Conservation (phyloP, 2,329 filamentous ascomycete genomes). For the Zymoseptoria passerinii region DNA sequence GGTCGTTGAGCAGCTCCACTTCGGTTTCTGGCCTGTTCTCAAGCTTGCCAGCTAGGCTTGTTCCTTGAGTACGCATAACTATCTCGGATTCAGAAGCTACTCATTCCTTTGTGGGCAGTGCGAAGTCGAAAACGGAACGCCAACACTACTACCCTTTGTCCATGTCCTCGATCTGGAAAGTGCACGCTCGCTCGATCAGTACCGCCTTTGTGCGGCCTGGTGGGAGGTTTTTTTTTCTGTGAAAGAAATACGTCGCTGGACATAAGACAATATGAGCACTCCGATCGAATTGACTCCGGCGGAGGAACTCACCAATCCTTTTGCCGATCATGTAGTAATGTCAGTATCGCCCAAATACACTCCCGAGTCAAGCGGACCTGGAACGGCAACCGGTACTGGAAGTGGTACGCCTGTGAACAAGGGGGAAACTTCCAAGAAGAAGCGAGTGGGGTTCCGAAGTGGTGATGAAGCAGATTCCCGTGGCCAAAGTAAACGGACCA, state of each 20-base stretch:
- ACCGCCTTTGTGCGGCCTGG: background rate
- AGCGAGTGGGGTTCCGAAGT: constrained; percentile 19
- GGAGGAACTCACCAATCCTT: constrained; percentile 17
- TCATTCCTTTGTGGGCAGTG: background rate
- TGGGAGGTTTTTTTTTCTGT: too few relatives aligned
- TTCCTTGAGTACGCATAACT: background rate
- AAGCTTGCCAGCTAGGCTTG: background rate
- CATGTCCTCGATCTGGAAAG: background rate
- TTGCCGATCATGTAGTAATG: constrained; percentile 11
- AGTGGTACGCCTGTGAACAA: constrained; percentile 9
- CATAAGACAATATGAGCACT: background rate
- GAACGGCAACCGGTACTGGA: constrained; percentile 11
- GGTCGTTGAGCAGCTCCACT: background rate
- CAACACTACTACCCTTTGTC: background rate
- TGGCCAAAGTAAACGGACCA: constrained; percentile 9
- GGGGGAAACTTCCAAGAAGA: constrained; percentile 15
- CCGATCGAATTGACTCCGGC: constrained; percentile 13
- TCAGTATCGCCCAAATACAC: constrained; percentile 7
- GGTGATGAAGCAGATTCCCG: constrained; percentile 11
- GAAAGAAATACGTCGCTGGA: background rate
- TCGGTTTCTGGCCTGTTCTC: background rate
- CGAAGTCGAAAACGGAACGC: background rate
- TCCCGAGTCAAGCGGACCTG: constrained; percentile 9
- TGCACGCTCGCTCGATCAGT: background rate
- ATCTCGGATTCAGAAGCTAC: background rate